Base-by-base conservation (phyloP, 371 early-diverging fungal genomes). In the Fennellomyces sp. region DNA sequence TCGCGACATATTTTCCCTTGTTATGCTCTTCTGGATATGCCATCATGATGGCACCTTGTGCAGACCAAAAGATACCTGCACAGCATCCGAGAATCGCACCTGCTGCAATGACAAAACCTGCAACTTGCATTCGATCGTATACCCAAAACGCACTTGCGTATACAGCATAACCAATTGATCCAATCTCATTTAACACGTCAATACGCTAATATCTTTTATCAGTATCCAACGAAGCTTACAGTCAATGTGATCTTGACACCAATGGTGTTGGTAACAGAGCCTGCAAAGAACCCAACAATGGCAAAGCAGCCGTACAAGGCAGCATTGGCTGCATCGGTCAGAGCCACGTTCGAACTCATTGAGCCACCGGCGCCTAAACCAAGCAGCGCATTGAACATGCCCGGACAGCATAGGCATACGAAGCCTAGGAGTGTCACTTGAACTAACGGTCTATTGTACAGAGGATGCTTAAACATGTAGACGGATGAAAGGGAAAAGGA, bases 371-470 rank as follows among this genome's bases (percentile, higher is more conserved):
- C 77, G 33, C 86, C 86, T 3, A 77, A 36, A 1, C 75, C 78
- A 0, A 55, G 52, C 1, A 74, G 54, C 1, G 75, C 88, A 56
- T 89, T 88, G 61, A 81, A 89, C 87, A 88, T 87, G 57, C 88
- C 90, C 13, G 90, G 90, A 49, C 90, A 89, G 50, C 87, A 84
- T 59, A 91, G 84, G 65, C 91, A 90, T 52, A 92, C 88, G 27
- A 92, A 67, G 5, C 91, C 89, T 5, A 92, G 71, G 11, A 91
- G 68, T 17, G 88, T 60, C 25, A 92, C 79, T 64, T 92, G 92
- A 30, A 80, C 71, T 59, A 88, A 54, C 0, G 90, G 48, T 21
- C 33, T 53, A 35, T 6, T 23, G 27, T 26, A 54, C 1, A 54
- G 11, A 23, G 45, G 11, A 51, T 51, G 28, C 11, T 21, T 5